Evolutionary conservation across 495 filamentous ascomycete species (phyloP).

Genomic region (Talaromyces liani): DNA sequence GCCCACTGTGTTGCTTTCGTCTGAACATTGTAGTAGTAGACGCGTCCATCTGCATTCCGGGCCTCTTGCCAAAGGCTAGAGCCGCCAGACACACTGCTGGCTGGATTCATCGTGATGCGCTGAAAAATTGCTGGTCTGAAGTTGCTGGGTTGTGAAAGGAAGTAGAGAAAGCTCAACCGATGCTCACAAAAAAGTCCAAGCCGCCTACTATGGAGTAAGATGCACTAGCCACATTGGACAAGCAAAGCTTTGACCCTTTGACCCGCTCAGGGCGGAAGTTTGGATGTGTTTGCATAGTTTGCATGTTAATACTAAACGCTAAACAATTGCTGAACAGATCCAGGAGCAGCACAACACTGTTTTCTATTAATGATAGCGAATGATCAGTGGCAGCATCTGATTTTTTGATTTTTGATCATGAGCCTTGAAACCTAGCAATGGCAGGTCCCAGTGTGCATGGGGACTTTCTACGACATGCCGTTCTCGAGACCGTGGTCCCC

Average conservation of each 20-base stretch:
- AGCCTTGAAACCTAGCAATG: conserved; percentile 31
- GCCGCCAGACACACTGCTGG: conserved; percentile 46
- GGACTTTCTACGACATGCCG: conserved; percentile 63
- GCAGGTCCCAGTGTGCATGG: conserved; percentile 32
- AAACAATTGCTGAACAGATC: background rate
- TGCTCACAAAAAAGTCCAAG: background rate
- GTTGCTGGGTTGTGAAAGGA: background rate
- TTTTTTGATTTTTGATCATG: conserved; percentile 13
- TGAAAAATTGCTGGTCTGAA: background rate
- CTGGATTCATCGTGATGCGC: conserved; percentile 53
- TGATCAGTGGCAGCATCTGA: background rate
- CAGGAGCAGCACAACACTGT: background rate
- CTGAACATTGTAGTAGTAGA: conserved; percentile 88
- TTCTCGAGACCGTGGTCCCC: conserved; percentile 73
- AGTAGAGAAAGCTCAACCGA: background rate
- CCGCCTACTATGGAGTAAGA: background rate
- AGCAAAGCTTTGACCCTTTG: conserved; percentile 3
- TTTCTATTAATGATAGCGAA: background rate
- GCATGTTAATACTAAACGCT: background rate
- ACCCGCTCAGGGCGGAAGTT: background rate
- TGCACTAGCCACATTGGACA: conserved; percentile 2
- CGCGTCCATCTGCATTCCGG: conserved; percentile 70
- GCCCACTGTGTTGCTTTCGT: conserved; percentile 91
- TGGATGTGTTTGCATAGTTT: conserved; percentile 3
- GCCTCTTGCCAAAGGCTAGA: conserved; percentile 73